A percentile compares a stretch with the other conserved stretches of the same genome.
These are phyloP conservation scores for Turritis glabra DNA, from an alignment of 345 rosid genomes.

Conservation along the genomic window DNA sequence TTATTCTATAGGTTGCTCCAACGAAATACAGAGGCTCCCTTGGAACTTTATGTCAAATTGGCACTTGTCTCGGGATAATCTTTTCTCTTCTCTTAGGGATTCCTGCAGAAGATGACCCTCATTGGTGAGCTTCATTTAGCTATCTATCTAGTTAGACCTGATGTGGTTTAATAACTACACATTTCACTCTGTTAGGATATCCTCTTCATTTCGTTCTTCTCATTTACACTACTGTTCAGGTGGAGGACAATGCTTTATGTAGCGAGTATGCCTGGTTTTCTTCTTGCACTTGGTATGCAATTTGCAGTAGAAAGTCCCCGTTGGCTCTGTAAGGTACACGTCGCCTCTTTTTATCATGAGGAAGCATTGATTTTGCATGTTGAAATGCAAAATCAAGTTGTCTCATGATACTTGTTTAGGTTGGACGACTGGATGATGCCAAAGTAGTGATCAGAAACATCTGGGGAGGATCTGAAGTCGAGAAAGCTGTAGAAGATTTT, in stretches of 20 bases:
- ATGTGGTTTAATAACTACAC: neutral
- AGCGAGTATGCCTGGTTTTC: slow-evolving; percentile 62
- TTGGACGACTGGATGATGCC: slow-evolving; percentile 62
- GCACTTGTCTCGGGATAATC: slow-evolving; percentile 77
- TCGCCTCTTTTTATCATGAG: neutral
- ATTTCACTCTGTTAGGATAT: neutral
- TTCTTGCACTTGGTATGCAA: slow-evolving; percentile 69
- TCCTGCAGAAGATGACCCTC: slow-evolving; percentile 66
- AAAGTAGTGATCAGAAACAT: slow-evolving; percentile 52
- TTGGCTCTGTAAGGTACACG: slow-evolving; percentile 76
- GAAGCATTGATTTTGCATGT: neutral
- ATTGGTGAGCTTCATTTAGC: slow-evolving; percentile 55
- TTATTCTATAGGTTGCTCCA: slow-evolving; percentile 61
- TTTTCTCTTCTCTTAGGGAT: slow-evolving; percentile 59
- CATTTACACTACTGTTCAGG: slow-evolving; percentile 47
- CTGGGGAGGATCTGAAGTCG: slow-evolving; percentile 72
- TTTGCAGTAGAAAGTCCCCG: slow-evolving; percentile 85
- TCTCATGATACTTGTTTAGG: slow-evolving; percentile 40
- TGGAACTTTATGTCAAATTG: slow-evolving; percentile 64
- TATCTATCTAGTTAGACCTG: neutral
- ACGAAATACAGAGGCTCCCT: slow-evolving; percentile 74
- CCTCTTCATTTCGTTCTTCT: neutral
- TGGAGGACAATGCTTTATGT: slow-evolving; percentile 74
- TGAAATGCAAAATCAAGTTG: slow-evolving; percentile 27
- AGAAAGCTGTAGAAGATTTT: slow-evolving; percentile 57